Base-by-base conservation (phyloP, 2,329 filamentous ascomycete genomes). In the Fusarium sp. region DNA sequence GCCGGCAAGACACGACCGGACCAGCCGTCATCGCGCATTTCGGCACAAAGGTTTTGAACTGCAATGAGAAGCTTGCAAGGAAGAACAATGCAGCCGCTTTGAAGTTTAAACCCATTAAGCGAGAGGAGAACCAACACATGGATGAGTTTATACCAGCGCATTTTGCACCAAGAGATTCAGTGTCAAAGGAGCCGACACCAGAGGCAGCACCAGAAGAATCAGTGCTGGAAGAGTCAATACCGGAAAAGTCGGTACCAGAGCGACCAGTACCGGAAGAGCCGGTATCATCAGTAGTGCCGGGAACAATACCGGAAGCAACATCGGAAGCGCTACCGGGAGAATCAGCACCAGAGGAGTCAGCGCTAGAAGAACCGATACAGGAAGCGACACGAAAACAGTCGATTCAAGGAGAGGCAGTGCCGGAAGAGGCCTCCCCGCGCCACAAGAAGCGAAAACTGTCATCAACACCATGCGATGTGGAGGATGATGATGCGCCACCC, bases 41-140 rank as follows among this genome's bases (percentile, higher is more conserved):
- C 42, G 63, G 63, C n/a, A 46, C 53, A 16, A 46, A 51, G n/a
- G 63, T 65, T 49, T 53, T 65, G 56, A 29, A 59, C 44, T 65
- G 63, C 63, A 53, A 61, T 24, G 35, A 33, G 24, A 27, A 49
- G 10, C 55, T 65, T 16, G 63, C 63, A 5, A 44, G 33, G 55
- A 60, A 24, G 33, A 65, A 60, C 27, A 65, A 65, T 35, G 42
- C 31, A 16, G 60, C 29, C 10, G 46, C 33, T 2, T 29, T 31
- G 20, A 55, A 55, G 27, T 20, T 36, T 55, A 33, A 60, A 42
- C 31, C 33, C 33, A 53, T 60, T 27, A 46, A 60, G 31, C 42
- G 16, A 33, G 22, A 22, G 7, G 35, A 9, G 22, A 22, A 24
- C 9, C 24, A 27, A 10, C 46, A 36, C 49, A 6, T 12, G 20